These are phyloP conservation scores for Chondrus crispus DNA, from an alignment of 23 red algal species.

Conservation along the genomic window DNA sequence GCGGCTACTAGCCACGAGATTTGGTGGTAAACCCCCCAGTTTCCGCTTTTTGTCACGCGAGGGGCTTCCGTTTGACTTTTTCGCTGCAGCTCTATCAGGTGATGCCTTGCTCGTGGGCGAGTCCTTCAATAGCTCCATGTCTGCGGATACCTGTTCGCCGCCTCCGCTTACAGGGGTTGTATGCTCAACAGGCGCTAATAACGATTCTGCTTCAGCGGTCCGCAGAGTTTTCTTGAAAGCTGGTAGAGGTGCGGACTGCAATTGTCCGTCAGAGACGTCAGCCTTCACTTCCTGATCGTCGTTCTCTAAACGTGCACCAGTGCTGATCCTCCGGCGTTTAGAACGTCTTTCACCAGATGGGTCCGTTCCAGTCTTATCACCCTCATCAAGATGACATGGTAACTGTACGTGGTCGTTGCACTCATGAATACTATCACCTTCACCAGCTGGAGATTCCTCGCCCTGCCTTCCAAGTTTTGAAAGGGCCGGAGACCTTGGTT, in stretches of 20 bases:
- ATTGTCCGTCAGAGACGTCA: background rate
- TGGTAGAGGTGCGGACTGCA: background rate
- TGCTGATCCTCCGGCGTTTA: background rate
- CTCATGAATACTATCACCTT: background rate
- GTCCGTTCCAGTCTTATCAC: background rate
- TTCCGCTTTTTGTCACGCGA: too few relatives aligned
- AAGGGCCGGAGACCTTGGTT: background rate
- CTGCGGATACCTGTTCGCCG: background rate
- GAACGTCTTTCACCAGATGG: background rate
- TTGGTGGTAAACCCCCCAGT: too few relatives aligned
- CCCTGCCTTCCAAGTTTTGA: background rate
- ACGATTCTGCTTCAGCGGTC: background rate
- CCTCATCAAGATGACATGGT: background rate
- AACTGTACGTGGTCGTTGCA: too few relatives aligned
- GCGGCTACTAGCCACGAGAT: background rate
- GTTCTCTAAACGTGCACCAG: background rate
- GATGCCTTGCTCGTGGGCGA: background rate
- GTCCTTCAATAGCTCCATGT: background rate
- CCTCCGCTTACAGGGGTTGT: background rate
- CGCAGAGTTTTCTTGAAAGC: background rate
- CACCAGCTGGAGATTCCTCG: background rate
- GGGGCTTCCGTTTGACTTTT: background rate
- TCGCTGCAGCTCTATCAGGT: background rate
- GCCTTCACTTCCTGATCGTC: background rate
- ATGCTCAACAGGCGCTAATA: background rate